phyloP scores from a whole-genome alignment of 768 basidiomycete genomes.

The Kwoniella botswanensis region DNA sequence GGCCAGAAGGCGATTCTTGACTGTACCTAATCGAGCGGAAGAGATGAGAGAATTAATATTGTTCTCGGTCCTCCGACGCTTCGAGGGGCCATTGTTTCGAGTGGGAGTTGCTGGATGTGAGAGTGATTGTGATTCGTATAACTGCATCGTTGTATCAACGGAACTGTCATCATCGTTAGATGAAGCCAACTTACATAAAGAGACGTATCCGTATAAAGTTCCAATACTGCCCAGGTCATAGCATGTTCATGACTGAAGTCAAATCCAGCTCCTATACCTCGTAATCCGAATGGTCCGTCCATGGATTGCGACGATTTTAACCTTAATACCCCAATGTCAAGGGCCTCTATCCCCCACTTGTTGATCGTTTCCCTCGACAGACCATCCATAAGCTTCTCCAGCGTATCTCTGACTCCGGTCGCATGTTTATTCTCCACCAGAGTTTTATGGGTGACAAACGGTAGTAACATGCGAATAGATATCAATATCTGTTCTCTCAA shows the following conservation, averaged over 20 bases:
- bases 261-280: slow-evolving; percentile 63
- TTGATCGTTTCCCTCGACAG: slow-evolving; percentile 70
- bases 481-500: slow-evolving; percentile 80
- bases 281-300: slow-evolving; percentile 22
- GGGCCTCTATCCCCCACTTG: slow-evolving; percentile 69
- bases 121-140: slow-evolving; percentile 18
- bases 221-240: slow-evolving; percentile 59
- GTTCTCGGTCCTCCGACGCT: slow-evolving; percentile 46
- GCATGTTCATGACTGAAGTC: slow-evolving; percentile 65
- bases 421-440: slow-evolving; percentile 15
- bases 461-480: slow-evolving; percentile 73
- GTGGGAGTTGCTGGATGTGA: slow-evolving; percentile 16
- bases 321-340: slow-evolving; percentile 71
- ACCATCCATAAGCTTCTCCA: slow-evolving; percentile 61
- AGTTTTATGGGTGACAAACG: slow-evolving; percentile 65
- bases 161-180: neutral
- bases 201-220: slow-evolving; percentile 40
- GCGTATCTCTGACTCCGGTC: slow-evolving; percentile 12
- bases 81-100: slow-evolving; percentile 22
- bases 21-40: slow-evolving; percentile 11
- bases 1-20: slow-evolving; percentile 58
- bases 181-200: slow-evolving; percentile 18
- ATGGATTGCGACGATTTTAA: slow-evolving; percentile 51
- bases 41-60: slow-evolving; percentile 28
- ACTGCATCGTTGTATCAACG: neutral